Base-by-base conservation (phyloP, 306 rosid genomes). In the Lagenaria siceraria region DNA sequence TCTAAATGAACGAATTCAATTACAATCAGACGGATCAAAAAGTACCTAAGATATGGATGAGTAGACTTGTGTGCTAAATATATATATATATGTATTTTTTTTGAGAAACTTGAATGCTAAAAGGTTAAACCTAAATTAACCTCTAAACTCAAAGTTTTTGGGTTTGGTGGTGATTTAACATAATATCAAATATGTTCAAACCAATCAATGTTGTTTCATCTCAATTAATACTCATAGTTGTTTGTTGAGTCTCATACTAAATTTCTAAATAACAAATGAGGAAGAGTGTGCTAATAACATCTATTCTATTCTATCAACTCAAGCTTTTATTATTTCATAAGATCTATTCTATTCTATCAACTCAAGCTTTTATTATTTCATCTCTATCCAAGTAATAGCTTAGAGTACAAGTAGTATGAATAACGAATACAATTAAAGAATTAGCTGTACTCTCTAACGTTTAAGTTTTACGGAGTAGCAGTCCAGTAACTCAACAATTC, bases 1-100 rank as follows among this genome's bases (percentile, higher is more conserved):
- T 88, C 98, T 95, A 77, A 29, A 48, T 29, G 88, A 82, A 83
- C 79, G 77, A 65, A 62, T 82, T 54, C 79, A 40, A 43, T 58
- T 72, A 80, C 21, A 79, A 78, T 74, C 74, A 83, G 63, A 73
- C 52, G 40, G 71, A 36, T 69, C 46, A 80, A 73, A 70, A 14
- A 10, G n/a, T 63, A 35, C 72, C 77, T 8, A 62, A 74, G 40
- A 27, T 43, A 55, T 35, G 52, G 24, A 48, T 25, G 7, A 13
- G 35, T 19, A 15, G 43, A 21, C 49, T 10, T 19, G 51, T 10
- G 8, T 10, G 49, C 72, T 65, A 43, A 62, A n/a, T n/a, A n/a
- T n/a, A n/a, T n/a, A n/a, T n/a, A n/a, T n/a, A n/a, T n/a, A n/a
- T n/a, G n/a, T n/a, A n/a, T n/a, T n/a, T n/a, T 29, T 29, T 29